Conservation (phyloP, 2,329 filamentous ascomycete species). For the Beauveria pseudobassiana region DNA sequence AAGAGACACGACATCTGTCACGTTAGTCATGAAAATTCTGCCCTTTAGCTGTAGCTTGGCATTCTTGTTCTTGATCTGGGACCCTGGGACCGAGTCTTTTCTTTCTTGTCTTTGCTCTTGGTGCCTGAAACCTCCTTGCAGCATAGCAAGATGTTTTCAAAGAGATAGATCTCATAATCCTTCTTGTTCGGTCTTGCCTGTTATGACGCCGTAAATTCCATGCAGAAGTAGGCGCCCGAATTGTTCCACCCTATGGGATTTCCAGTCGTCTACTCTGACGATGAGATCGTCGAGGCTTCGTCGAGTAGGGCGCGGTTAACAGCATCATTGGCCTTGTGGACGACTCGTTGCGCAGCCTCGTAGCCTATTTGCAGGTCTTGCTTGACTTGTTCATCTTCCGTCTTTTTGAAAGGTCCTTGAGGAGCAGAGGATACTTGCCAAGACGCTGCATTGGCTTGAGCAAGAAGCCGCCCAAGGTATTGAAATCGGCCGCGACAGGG, state of each 20-base stretch:
- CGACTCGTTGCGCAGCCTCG: slow-evolving; percentile 70
- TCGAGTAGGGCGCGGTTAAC: slow-evolving; percentile 81
- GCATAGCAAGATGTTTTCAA: slow-evolving; percentile 89
- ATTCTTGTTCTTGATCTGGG: slow-evolving; percentile 55
- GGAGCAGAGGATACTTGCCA: slow-evolving; percentile 85
- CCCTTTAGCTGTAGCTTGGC: slow-evolving; percentile 92
- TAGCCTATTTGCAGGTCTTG: slow-evolving; percentile 70
- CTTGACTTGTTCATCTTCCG: slow-evolving; percentile 62
- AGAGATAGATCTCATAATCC: slow-evolving; percentile 98
- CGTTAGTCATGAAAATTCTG: slow-evolving; percentile 98
- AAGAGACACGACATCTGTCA: slow-evolving; percentile 85
- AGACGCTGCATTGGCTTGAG: slow-evolving; percentile 95
- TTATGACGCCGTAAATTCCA: slow-evolving; percentile 86
- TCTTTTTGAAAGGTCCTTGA: slow-evolving; percentile 88
- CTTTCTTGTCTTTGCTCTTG: slow-evolving; percentile 73
- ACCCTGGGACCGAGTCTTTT: slow-evolving; percentile 48
- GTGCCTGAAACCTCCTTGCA: slow-evolving; percentile 90
- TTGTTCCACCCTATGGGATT: slow-evolving; percentile 80
- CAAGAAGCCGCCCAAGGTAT: slow-evolving; percentile 83
- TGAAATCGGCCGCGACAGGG: slow-evolving; percentile 77
- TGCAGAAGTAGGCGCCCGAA: slow-evolving; percentile 85
- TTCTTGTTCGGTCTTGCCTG: slow-evolving; percentile 83
- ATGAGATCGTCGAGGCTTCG: slow-evolving; percentile 80
- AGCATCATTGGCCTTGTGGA: slow-evolving; percentile 81
- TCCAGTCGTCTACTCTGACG: slow-evolving; percentile 89